phyloP scores from a whole-genome alignment of 1,284 basidiomycete species.

The Cryptococcus floricola region DNA sequence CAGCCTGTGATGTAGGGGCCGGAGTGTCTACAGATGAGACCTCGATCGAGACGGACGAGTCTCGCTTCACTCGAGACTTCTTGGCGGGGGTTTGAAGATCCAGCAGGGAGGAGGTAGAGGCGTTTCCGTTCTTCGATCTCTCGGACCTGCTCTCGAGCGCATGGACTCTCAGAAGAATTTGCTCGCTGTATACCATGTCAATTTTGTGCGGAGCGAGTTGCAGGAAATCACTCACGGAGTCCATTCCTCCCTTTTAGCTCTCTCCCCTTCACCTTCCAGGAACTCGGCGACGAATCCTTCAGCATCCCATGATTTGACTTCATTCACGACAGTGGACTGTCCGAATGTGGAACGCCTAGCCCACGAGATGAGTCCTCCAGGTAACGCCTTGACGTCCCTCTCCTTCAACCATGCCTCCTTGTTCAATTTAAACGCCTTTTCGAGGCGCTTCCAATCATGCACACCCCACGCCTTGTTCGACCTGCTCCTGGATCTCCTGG shows the following conservation, averaged over 20 bases:
- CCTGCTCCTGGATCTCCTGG: neutral
- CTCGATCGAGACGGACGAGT: neutral
- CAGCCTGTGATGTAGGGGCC: neutral
- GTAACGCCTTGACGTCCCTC: conserved; percentile 23
- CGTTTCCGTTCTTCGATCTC: conserved; percentile 1
- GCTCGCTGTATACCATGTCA: conserved; percentile 12
- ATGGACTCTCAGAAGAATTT: conserved; percentile 26
- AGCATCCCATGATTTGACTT: conserved; percentile 63
- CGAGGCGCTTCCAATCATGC: conserved; percentile 38
- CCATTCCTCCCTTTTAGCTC: conserved; percentile 46
- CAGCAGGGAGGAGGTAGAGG: neutral
- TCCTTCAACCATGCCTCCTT: conserved; percentile 30
- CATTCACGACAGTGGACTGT: conserved; percentile 19
- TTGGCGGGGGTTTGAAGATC: conserved; percentile 7
- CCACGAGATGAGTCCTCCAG: conserved; percentile 21
- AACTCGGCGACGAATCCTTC: conserved; percentile 72
- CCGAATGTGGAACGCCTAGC: conserved; percentile 19
- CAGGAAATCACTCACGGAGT: conserved; percentile 20
- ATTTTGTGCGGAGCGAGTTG: neutral
- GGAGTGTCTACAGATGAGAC: conserved; percentile 1
- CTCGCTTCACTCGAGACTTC: neutral
- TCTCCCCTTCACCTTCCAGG: conserved; percentile 64
- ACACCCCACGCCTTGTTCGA: conserved; percentile 26
- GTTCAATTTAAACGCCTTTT: conserved; percentile 29
- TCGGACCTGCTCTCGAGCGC: conserved; percentile 29